Evolutionary conservation across 148 eudicot genomes (phyloP).

Genomic region (Rhododendron griersonianum): DNA sequence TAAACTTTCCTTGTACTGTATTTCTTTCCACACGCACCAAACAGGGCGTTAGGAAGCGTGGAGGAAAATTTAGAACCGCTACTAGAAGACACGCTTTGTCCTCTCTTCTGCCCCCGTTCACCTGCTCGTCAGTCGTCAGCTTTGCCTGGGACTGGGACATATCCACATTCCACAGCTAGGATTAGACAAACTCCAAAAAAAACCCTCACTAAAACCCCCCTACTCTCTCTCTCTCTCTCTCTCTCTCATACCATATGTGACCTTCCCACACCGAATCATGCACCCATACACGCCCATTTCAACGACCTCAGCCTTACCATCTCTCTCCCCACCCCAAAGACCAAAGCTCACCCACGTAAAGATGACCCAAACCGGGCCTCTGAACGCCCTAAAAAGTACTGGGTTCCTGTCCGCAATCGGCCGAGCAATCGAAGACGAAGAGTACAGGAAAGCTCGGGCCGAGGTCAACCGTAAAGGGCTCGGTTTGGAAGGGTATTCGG

Average conservation of each 20-base stretch:
- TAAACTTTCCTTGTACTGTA: no score
- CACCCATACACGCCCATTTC: constrained; percentile 29
- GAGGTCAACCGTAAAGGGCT: constrained; percentile 65
- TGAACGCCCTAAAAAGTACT: constrained; percentile 32
- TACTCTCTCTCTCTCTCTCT: constrained; percentile 4
- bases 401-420: constrained; percentile 71
- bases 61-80: no score
- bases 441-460: constrained; percentile 81
- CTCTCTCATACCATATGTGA: not conserved
- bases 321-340: constrained; percentile 19
- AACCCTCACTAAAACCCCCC: constrained; percentile 15
- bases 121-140: not conserved
- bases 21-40: no score
- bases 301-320: constrained; percentile 30
- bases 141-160: not conserved
- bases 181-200: not conserved
- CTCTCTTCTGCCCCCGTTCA: not conserved
- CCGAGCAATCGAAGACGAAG: constrained; percentile 80
- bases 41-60: no score
- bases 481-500: constrained; percentile 55
- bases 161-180: not conserved
- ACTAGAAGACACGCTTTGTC: no score
- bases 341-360: constrained; percentile 8
- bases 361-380: constrained; percentile 12
- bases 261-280: constrained; percentile 21